Conservation (phyloP, 2,329 filamentous ascomycete genomes). For the Fusarium ambrosium region DNA sequence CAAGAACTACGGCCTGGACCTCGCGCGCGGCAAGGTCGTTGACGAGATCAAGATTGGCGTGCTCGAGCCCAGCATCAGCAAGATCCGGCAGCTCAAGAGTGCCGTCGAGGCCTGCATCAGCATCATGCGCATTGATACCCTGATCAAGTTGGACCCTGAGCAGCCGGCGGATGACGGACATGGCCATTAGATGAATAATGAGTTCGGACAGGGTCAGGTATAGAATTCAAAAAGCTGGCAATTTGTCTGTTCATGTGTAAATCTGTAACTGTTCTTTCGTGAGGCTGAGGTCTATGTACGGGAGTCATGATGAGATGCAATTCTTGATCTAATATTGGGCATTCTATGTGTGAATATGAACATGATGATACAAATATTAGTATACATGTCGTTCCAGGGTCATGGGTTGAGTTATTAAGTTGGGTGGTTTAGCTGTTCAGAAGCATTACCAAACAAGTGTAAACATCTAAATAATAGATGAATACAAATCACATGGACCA, state of each 20-base stretch:
- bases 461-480: neutral
- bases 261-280: slow-evolving; percentile 20
- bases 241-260: slow-evolving; percentile 42
- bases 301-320: neutral
- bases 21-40: slow-evolving; percentile 88
- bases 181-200: slow-evolving; percentile 72
- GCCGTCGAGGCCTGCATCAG: slow-evolving; percentile 98
- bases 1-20: slow-evolving; percentile 97
- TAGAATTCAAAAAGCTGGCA: slow-evolving; percentile 47
- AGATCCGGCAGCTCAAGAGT: slow-evolving; percentile 97
- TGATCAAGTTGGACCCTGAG: slow-evolving; percentile 98
- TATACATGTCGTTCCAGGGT: neutral
- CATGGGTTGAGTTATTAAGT: neutral
- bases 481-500: neutral
- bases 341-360: neutral
- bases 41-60: slow-evolving; percentile 96
- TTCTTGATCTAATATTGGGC: neutral
- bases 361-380: neutral
- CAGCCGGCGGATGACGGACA: slow-evolving; percentile 82
- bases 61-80: slow-evolving; percentile 97
- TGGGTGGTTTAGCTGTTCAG: neutral
- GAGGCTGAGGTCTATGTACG: neutral
- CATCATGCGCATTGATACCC: slow-evolving; percentile 99
- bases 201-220: slow-evolving; percentile 41
- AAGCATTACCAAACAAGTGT: neutral